Percentiles rank a stretch among this genome's conserved stretches.
Conservation (phyloP, 2,329 filamentous ascomycete species). For the Calonectria ilicicola region DNA sequence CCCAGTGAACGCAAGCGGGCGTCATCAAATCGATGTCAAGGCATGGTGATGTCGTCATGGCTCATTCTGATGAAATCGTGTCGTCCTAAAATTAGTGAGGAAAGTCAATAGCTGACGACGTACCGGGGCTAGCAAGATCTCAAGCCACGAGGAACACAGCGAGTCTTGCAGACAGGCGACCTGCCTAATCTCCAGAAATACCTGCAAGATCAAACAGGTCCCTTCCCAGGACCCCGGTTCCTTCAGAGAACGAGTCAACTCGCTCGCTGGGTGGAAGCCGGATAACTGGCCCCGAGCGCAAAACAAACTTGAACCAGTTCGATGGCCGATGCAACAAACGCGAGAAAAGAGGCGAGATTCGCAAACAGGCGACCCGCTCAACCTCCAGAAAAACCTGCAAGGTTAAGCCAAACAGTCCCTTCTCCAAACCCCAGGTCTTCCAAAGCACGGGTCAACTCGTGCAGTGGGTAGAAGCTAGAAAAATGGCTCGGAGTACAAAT, state of each 20-base stretch:
- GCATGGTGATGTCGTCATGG: slow-evolving; percentile 8
- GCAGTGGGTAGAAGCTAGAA: slow-evolving; percentile 18
- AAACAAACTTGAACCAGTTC: not conserved
- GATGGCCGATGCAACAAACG: not conserved
- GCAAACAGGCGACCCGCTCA: slow-evolving; percentile 9
- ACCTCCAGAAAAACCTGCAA: slow-evolving; percentile 18
- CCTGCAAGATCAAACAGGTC: slow-evolving; percentile 2
- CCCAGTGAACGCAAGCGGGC: slow-evolving; percentile 11
- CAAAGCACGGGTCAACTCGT: slow-evolving; percentile 15
- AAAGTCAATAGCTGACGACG: not conserved
- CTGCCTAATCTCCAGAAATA: slow-evolving; percentile 10
- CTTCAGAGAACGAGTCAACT: slow-evolving; percentile 15
- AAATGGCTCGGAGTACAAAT: not conserved
- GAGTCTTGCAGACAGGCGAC: slow-evolving; percentile 8
- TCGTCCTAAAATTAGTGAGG: slow-evolving; percentile 6
- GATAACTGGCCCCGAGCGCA: slow-evolving; percentile 1
- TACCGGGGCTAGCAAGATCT: not conserved
- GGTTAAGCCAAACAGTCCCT: slow-evolving; percentile 10
- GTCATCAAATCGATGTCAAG: slow-evolving; percentile 12
- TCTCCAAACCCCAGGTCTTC: slow-evolving; percentile 15
- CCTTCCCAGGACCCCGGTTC: slow-evolving; percentile 10
- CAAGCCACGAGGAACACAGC: not conserved
- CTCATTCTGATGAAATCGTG: not conserved
- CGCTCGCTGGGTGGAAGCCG: slow-evolving; percentile 13
- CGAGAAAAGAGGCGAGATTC: not conserved